Base-by-base conservation (phyloP, 1,139 yeast species). In the Tardiomyces blankii region DNA sequence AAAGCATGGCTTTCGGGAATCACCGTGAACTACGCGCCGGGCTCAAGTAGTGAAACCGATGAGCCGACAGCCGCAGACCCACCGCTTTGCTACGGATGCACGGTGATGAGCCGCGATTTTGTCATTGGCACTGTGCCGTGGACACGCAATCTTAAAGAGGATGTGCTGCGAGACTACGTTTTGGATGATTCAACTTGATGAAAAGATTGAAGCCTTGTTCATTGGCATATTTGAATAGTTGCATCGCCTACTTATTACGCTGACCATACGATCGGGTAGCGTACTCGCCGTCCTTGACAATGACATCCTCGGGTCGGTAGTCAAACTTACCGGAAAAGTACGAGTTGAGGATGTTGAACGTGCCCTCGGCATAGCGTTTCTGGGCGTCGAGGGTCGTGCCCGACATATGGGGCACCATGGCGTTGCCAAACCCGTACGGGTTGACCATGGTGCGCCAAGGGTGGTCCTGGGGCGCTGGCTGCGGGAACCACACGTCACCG, bases 341-440 rank as follows among this genome's bases (percentile, higher is more conserved):
- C 39, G 78, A 72, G 48, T 72, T 69, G 66, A 84, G 74, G 55
- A 84, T 82, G 52, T 66, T 67, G 68, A 79, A 74, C 44, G 80
- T 80, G 47, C 94, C 94, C 18, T 64, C 65, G 25, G 91, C 78
- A 57, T 84, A 84, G 58, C 93, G 73, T 40, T 70, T 69, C 68
- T 84, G 93, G 42, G 94, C 91, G 63, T 83, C 93, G 55, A 84
- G 68, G 43, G 86, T 78, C 33, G 91, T 80, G 51, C 94, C 94
- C 47, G 86, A 78, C 52, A 80, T 76, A 61, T 84, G 94, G 28
- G 91, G 89, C 45, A 87, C 81, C 91, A 84, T 82, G 49, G 91
- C 91, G 59, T 84, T 84, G 54, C 91, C 91, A 39, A 77, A 82
- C 48, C 85, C 85, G 54, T 70, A 75, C 54, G 73, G 68, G 72